A percentile compares a stretch with the other conserved stretches of the same genome.
These are phyloP conservation scores for Xerocomus tenax DNA, from an alignment of 1,284 basidiomycete genomes.

Conservation along the genomic window DNA sequence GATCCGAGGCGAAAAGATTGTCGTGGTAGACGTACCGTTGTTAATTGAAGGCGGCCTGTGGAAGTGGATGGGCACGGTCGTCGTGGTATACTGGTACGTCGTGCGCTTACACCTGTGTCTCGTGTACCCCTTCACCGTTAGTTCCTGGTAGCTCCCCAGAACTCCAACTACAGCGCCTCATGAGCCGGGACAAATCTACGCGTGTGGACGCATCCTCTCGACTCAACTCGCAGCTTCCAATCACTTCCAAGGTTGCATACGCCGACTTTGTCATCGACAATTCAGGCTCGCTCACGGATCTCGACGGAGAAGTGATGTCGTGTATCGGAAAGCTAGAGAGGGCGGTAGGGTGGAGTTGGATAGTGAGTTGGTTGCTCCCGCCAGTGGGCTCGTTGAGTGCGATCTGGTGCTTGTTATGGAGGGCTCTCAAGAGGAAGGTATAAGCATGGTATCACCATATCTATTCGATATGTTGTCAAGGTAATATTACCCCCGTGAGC, in stretches of 20 bases:
- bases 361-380: conserved; percentile 76
- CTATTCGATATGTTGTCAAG: background rate
- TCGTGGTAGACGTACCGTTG: conserved; percentile 88
- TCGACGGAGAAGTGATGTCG: conserved; percentile 61
- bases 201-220: conserved; percentile 62
- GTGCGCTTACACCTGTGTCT: background rate
- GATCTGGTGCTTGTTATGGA: conserved; percentile 21
- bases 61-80: conserved; percentile 75
- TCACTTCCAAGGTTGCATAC: conserved; percentile 71
- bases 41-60: conserved; percentile 86
- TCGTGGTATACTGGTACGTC: conserved; percentile 83
- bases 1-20: conserved; percentile 69
- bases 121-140: background rate
- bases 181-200: conserved; percentile 55
- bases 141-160: conserved; percentile 48
- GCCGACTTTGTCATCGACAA: conserved; percentile 90
- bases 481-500: background rate
- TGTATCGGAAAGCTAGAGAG: conserved; percentile 53
- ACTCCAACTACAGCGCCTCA: conserved; percentile 74
- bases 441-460: background rate
- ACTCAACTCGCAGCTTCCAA: conserved; percentile 74
- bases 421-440: conserved; percentile 14
- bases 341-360: conserved; percentile 56
- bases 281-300: conserved; percentile 63
- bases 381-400: conserved; percentile 50